Conservation (phyloP, 2,329 filamentous ascomycete genomes). For the Fusarium pseudocircinatum region DNA sequence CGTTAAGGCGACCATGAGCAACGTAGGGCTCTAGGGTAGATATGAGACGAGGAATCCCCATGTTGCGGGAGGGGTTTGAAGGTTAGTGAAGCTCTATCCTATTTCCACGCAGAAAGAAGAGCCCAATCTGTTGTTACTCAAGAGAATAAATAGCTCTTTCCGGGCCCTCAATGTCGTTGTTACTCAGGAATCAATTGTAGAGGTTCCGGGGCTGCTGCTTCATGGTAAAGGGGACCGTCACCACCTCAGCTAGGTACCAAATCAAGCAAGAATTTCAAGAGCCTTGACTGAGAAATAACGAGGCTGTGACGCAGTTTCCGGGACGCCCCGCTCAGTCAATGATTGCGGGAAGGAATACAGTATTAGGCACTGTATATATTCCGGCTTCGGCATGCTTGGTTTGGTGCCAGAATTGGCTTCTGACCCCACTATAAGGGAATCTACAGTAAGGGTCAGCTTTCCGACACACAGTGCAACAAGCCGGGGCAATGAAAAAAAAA, state of each 20-base stretch:
- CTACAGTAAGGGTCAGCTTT: neutral
- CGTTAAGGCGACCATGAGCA: slow-evolving; percentile 52
- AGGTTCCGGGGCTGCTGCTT: neutral
- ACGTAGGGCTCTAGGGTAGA: slow-evolving; percentile 64
- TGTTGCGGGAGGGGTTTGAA: slow-evolving; percentile 28
- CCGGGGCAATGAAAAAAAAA: slow-evolving; percentile 39
- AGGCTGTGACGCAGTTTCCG: slow-evolving; percentile 28
- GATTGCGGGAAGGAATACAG: slow-evolving; percentile 25
- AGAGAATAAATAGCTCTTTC: no score
- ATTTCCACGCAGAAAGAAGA: neutral
- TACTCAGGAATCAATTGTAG: neutral
- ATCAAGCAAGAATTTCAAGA: neutral
- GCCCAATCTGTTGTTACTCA: neutral
- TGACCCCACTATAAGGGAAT: slow-evolving; percentile 7
- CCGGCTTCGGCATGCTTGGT: neutral
- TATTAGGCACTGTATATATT: slow-evolving; percentile 6
- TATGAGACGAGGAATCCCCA: slow-evolving; percentile 71
- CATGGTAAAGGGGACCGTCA: neutral
- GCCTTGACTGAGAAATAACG: neutral
- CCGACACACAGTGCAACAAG: slow-evolving; percentile 21
- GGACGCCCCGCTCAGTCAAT: slow-evolving; percentile 36
- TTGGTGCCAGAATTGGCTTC: neutral
- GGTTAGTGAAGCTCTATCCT: neutral
- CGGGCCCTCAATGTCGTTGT: neutral
- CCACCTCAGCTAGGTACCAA: neutral